Evolutionary conservation across 2,329 filamentous ascomycete genomes (phyloP), one percentile per base, ranked within the genome.

Genomic region (Zasmidium angulare): DNA sequence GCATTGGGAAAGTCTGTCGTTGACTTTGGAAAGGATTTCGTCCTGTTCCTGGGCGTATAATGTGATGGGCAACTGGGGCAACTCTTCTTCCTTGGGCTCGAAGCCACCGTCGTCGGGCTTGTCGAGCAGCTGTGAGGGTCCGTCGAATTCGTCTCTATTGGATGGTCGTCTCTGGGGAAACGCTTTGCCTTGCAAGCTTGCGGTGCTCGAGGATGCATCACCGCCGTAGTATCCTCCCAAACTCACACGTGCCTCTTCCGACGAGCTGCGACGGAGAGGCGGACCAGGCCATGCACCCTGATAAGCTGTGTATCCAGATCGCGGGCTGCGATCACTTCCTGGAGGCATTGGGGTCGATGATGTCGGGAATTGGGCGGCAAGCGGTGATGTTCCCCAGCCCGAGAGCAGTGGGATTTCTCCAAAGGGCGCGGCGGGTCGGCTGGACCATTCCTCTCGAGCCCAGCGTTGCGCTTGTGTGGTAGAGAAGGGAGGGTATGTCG

Each of bases 81-180:
- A 82, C 71, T 93, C 89, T 66, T 89, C 85, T 73, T 93, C 90
- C 77, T 91, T 89, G 74, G 87, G 83, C 63, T 89, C 88, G 66
- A 91, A 83, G 68, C 88, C 86, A 64, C 88, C 86, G 56, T 87
- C 82, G 21, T 87, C 82, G 43, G 90, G 90, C 49, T 86, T 84
- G 64, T 90, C 86, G 65, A 96, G 80, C 66, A 92, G 88, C 74
- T 96, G 91, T 68, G 92, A 89, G 9, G 91, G 90, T 2, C 91
- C 91, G 76, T 95, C 91, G 76, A 96, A 96, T 76, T 95, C 91
- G 79, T 96, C 91, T 61, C 91, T 84, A 77, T 93, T 93, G 46
- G 89, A 90, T 23, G 89, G 86, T 26, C 89, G 84, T 67, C 89
- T 83, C 71, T 90, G 87, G 46, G 64, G 64, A 46, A 66, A 67